Conservation (phyloP, 2,329 filamentous ascomycete species). For the Alternaria hordeiaustralica region DNA sequence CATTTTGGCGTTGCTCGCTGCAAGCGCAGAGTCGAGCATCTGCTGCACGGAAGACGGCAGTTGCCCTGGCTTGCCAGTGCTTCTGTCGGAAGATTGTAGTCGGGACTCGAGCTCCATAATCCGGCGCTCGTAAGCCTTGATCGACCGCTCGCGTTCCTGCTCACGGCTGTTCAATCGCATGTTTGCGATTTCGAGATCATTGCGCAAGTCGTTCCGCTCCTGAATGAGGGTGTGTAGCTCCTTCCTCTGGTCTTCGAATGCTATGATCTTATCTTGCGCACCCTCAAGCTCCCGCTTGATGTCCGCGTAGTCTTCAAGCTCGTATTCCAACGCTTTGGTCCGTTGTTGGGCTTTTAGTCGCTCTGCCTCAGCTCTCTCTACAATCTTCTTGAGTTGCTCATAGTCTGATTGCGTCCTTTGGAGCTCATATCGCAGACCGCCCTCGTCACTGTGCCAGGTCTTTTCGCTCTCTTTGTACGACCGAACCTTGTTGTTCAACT, state of each 20-base stretch:
- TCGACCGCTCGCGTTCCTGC: conserved; percentile 56
- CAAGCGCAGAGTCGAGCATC: conserved; percentile 58
- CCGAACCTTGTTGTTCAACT: conserved; percentile 71
- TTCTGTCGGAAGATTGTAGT: conserved; percentile 34
- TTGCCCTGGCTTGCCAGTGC: conserved; percentile 37
- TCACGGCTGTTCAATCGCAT: conserved; percentile 64
- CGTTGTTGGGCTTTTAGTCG: conserved; percentile 62
- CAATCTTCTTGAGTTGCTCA: conserved; percentile 68
- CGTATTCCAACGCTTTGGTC: conserved; percentile 63
- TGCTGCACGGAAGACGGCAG: conserved; percentile 51
- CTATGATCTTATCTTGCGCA: conserved; percentile 41
- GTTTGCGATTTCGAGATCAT: conserved; percentile 64
- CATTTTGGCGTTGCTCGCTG: conserved; percentile 56
- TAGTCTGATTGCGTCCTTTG: conserved; percentile 65
- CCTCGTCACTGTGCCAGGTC: conserved; percentile 65
- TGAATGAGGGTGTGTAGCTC: conserved; percentile 62
- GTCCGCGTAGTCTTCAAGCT: conserved; percentile 66
- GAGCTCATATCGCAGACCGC: conserved; percentile 64
- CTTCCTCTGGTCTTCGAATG: conserved; percentile 39
- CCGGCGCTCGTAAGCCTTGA: conserved; percentile 56
- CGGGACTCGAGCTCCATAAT: conserved; percentile 55
- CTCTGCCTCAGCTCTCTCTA: conserved; percentile 73
- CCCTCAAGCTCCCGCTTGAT: conserved; percentile 40
- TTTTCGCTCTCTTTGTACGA: conserved; percentile 73
- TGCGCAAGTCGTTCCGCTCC: conserved; percentile 65